Evolutionary conservation across 805 yeast species (phyloP).

Genomic region (Brettanomyces bruxellensis): DNA sequence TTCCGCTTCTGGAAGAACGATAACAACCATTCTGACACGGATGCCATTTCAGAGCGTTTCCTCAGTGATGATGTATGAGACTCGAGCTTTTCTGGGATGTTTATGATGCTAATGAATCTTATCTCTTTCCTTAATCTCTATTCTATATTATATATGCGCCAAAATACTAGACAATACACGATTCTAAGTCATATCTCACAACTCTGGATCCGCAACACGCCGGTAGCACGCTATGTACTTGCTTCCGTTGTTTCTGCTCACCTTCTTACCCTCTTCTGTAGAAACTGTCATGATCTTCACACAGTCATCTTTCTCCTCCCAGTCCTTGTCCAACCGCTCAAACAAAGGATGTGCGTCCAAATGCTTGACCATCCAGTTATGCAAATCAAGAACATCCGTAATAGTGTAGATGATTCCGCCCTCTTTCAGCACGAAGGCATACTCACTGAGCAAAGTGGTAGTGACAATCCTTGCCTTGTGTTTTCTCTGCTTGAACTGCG

Average conservation of each 20-base stretch:
- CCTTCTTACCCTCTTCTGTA: conserved; percentile 99
- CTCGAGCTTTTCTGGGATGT: too few species aligned
- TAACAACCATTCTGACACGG: conserved; percentile 5
- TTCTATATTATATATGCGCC: neutral
- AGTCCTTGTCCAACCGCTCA: conserved; percentile 65
- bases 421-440: conserved; percentile 80
- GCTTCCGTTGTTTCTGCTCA: conserved; percentile 77
- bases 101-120: too few species aligned
- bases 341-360: conserved; percentile 86
- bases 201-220: conserved; percentile 54
- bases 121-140: conserved; percentile 1
- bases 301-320: conserved; percentile 76
- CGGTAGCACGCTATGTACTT: conserved; percentile 85
- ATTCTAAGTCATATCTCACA: neutral
- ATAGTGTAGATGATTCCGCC: conserved; percentile 90
- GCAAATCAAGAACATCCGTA: conserved; percentile 90
- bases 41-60: conserved; percentile 21
- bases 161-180: too few species aligned
- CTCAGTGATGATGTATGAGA: neutral
- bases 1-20: conserved; percentile 9
- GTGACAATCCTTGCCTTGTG: conserved; percentile 96
- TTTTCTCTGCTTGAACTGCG: conserved; percentile 94
- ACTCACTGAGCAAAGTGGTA: conserved; percentile 79
- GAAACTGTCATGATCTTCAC: conserved; percentile 80
- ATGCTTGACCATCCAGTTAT: conserved; percentile 94